phyloP scores from a whole-genome alignment of 805 yeast species.

The Priceomyces carsonii region DNA sequence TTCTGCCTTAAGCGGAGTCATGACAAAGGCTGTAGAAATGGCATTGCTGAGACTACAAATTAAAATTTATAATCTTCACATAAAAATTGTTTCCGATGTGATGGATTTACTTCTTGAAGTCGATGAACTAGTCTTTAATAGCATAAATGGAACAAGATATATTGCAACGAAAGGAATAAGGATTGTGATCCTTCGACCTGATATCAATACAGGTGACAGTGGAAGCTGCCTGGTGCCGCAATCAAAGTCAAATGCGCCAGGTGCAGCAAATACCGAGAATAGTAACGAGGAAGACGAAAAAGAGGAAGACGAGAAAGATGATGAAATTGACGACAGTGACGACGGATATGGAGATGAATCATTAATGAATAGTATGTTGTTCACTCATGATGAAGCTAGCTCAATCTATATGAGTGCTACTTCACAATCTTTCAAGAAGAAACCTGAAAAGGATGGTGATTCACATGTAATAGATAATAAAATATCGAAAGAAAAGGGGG shows the following conservation, averaged over 20 bases:
- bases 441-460: conserved; percentile 9
- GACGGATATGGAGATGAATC: conserved; percentile 41
- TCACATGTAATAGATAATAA: conserved; percentile 3
- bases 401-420: conserved; percentile 84
- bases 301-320: conserved; percentile 23
- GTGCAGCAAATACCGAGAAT: conserved; percentile 5
- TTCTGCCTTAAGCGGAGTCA: conserved; percentile 53
- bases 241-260: too few relatives aligned
- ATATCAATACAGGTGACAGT: conserved; percentile 29
- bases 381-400: conserved; percentile 67
- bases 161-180: conserved; percentile 40
- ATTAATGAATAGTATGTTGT: conserved; percentile 58
- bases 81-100: conserved; percentile 51
- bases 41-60: conserved; percentile 63
- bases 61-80: conserved; percentile 44
- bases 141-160: conserved; percentile 49
- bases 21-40: conserved; percentile 65
- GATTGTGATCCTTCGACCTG: conserved; percentile 43
- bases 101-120: conserved; percentile 33
- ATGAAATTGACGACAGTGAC: conserved; percentile 22
- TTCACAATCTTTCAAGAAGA: conserved; percentile 44
- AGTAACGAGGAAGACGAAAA: conserved; percentile 9
- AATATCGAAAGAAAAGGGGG: conserved; percentile 1
- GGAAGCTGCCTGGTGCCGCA: conserved; percentile 2
- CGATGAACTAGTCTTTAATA: conserved; percentile 32